These are phyloP conservation scores for Diaporthe vaccinii DNA, from an alignment of 2,329 filamentous ascomycete genomes.

Conservation along the genomic window DNA sequence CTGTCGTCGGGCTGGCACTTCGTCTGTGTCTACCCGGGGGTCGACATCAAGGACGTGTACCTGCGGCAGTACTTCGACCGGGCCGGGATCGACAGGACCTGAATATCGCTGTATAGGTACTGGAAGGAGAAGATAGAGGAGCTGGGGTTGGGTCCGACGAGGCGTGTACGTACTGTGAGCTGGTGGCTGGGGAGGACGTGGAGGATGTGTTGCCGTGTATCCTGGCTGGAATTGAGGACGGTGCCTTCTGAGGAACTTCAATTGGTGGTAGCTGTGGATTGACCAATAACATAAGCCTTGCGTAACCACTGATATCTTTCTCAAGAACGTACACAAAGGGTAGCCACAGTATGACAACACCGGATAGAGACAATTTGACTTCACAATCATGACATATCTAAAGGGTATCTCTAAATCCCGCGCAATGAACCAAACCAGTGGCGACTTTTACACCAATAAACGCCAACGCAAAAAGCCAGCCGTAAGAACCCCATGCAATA, in stretches of 20 bases:
- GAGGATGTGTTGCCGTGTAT: neutral
- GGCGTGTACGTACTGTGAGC: neutral
- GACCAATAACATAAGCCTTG: neutral
- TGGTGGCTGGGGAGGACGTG: neutral
- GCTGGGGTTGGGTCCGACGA: neutral
- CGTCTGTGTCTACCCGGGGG: neutral
- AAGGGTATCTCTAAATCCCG: conserved; percentile 33
- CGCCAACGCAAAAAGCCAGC: conserved; percentile 5
- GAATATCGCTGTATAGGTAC: neutral
- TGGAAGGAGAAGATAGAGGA: neutral
- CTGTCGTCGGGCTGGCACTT: neutral
- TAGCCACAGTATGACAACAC: neutral
- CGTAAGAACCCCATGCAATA: conserved; percentile 3
- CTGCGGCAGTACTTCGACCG: neutral
- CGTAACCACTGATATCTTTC: neutral
- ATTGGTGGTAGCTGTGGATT: neutral
- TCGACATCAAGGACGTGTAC: neutral
- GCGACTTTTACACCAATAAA: conserved; percentile 6
- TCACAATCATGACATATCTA: conserved; percentile 18
- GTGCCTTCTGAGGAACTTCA: neutral
- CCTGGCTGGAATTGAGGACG: neutral
- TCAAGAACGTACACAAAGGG: neutral
- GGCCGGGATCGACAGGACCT: neutral
- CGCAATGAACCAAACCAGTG: neutral
- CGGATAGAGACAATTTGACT: neutral